These are phyloP conservation scores for Ceratobasidium theobromae DNA, from an alignment of 1,284 basidiomycete genomes.

Conservation along the genomic window DNA sequence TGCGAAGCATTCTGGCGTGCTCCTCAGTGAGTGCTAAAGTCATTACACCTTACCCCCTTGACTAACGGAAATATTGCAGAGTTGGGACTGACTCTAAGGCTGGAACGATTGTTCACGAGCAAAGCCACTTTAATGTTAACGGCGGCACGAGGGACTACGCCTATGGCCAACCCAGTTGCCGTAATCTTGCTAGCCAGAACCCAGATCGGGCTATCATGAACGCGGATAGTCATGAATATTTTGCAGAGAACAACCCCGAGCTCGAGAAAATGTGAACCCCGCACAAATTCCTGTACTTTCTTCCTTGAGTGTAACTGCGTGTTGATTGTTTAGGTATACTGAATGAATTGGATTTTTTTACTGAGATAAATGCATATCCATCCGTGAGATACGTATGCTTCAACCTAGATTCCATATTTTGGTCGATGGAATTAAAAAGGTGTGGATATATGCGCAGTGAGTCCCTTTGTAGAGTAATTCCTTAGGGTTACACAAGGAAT, in stretches of 20 bases:
- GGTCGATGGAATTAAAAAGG: too few relatives aligned
- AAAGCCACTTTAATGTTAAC: constrained; percentile 6
- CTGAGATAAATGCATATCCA: too few relatives aligned
- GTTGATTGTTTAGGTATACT: too few relatives aligned
- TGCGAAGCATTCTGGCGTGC: constrained; percentile 20
- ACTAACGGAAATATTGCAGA: not conserved
- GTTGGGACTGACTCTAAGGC: constrained; percentile 24
- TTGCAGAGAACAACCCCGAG: constrained; percentile 2
- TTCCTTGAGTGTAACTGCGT: too few relatives aligned
- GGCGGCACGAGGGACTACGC: constrained; percentile 11
- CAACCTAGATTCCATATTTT: too few relatives aligned
- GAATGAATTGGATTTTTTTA: too few relatives aligned
- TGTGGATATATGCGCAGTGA: too few relatives aligned
- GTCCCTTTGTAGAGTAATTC: too few relatives aligned
- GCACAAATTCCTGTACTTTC: too few relatives aligned
- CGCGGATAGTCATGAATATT: constrained; percentile 9
- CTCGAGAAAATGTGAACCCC: too few relatives aligned
- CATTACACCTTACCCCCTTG: not conserved
- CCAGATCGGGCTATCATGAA: not conserved
- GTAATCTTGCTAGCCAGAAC: not conserved
- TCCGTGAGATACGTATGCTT: too few relatives aligned
- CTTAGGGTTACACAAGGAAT: too few relatives aligned
- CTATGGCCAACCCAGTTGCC: constrained; percentile 6
- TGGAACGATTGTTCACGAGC: constrained; percentile 15
- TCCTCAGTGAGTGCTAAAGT: not conserved